Percentiles rank a stretch among this genome's conserved stretches.
Evolutionary conservation across 148 eudicot genomes (phyloP).

Genomic region (Spergularia bocconei): DNA sequence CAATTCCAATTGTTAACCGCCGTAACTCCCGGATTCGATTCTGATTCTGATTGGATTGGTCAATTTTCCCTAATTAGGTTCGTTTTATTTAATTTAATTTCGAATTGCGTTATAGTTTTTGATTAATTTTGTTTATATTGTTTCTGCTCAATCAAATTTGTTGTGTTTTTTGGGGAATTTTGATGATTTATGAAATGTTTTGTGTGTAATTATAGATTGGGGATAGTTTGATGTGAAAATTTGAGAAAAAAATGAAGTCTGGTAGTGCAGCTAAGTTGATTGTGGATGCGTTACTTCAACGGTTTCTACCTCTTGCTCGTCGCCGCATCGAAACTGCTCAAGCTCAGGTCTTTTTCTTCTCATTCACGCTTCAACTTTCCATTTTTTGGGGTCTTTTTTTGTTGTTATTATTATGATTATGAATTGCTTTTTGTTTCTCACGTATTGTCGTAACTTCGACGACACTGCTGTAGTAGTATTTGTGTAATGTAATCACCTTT

Average conservation of each 20-base stretch:
- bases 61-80: background rate
- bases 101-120: background rate
- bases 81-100: background rate
- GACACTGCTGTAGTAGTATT: too few species aligned
- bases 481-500: too few species aligned
- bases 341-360: conserved; percentile 54
- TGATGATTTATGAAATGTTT: background rate
- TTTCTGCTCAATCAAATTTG: background rate
- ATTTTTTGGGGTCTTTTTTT: background rate
- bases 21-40: background rate
- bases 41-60: background rate
- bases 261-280: conserved; percentile 92
- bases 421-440: background rate
- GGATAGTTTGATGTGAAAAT: background rate
- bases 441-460: background rate
- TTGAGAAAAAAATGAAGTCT: conserved; percentile 58
- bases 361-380: background rate
- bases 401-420: background rate
- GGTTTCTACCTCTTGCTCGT: conserved; percentile 96
- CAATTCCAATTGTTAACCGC: too few species aligned
- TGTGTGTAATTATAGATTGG: background rate
- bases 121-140: background rate
- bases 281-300: conserved; percentile 89
- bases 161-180: background rate
- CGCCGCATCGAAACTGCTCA: conserved; percentile 99